Conservation (phyloP, 164 flowering plant species). For the Brasenia schreberi region DNA sequence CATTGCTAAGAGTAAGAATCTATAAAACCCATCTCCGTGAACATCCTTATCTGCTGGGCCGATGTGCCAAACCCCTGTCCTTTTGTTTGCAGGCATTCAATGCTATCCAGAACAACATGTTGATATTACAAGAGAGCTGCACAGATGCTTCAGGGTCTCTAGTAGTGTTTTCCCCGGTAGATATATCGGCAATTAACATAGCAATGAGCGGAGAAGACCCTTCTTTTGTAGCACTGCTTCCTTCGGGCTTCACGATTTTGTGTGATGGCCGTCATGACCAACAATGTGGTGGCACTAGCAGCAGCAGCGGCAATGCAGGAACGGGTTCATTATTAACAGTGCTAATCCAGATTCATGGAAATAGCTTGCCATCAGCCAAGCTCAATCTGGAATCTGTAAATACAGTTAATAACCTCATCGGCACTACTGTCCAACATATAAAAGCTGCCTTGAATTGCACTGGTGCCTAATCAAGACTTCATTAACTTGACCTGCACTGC, state of each 20-base stretch:
- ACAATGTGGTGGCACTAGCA: neutral
- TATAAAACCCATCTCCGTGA: neutral
- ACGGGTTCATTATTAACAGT: conserved; percentile 61
- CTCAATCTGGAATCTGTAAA: conserved; percentile 56
- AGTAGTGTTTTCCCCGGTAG: conserved; percentile 65
- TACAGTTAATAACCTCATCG: conserved; percentile 69
- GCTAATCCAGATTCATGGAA: conserved; percentile 66
- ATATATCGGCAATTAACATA: conserved; percentile 49
- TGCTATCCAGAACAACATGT: conserved; percentile 64
- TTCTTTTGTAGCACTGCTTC: conserved; percentile 55
- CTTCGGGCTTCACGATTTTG: conserved; percentile 69
- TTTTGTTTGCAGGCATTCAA: conserved; percentile 32
- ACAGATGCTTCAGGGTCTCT: conserved; percentile 63
- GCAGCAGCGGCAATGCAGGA: conserved; percentile 24
- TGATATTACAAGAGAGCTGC: conserved; percentile 84
- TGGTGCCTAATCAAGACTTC: neutral
- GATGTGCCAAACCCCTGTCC: neutral
- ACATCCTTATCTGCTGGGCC: neutral
- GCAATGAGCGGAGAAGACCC: conserved; percentile 84
- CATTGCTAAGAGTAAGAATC: conserved; percentile 17
- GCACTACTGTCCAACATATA: conserved; percentile 68
- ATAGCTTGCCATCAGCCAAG: conserved; percentile 56
- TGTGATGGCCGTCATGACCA: conserved; percentile 36
- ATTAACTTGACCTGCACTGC: neutral
- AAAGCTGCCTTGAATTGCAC: conserved; percentile 56